Evolutionary conservation across 805 yeast genomes (phyloP).

Genomic region (Saccharomycopsis selenospora): DNA sequence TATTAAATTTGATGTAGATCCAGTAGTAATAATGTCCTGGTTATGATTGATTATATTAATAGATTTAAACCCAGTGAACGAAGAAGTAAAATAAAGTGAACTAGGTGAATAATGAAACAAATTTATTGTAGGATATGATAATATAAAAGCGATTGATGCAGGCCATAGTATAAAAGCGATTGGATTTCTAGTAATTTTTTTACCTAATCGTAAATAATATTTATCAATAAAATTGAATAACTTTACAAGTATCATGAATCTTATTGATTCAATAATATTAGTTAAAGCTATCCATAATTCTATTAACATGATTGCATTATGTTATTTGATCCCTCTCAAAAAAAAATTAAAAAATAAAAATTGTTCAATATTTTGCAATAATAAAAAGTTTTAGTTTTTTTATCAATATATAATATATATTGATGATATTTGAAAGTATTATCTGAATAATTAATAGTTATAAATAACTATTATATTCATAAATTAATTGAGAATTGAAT

Average conservation of each 20-base stretch:
- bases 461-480: too few relatives aligned
- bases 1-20: too few relatives aligned
- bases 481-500: too few relatives aligned
- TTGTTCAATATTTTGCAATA: too few relatives aligned
- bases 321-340: neutral
- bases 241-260: neutral
- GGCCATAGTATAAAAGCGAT: conserved; percentile 43
- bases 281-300: conserved; percentile 23
- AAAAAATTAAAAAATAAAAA: too few relatives aligned
- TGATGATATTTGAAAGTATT: too few relatives aligned
- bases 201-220: conserved; percentile 24
- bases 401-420: too few relatives aligned
- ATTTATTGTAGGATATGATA: conserved; percentile 44
- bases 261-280: conserved; percentile 15
- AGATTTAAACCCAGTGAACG: conserved; percentile 12
- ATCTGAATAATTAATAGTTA: too few relatives aligned
- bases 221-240: conserved; percentile 4
- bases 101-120: conserved; percentile 28
- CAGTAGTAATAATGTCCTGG: conserved; percentile 21
- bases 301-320: neutral
- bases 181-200: conserved; percentile 32
- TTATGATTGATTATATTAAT: conserved; percentile 18
- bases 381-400: too few relatives aligned
- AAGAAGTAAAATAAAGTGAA: conserved; percentile 10
- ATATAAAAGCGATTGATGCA: conserved; percentile 36